A percentile compares a stretch with the other conserved stretches of the same genome.
Conservation (phyloP, 148 eudicot species). For the Diospyros lotus region DNA sequence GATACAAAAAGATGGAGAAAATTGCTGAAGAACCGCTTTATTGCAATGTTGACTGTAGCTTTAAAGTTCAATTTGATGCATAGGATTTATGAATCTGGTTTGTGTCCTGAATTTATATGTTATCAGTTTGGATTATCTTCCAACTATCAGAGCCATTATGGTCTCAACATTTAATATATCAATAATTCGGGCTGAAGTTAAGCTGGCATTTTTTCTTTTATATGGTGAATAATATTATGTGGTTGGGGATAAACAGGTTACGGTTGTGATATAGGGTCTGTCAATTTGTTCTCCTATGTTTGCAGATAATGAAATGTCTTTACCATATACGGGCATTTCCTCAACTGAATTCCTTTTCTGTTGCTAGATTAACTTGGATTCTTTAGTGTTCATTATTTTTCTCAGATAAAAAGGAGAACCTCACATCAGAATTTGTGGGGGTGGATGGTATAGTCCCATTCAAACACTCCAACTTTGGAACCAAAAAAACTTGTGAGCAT, state of each 20-base stretch:
- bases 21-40: background rate
- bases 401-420: background rate
- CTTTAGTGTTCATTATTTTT: background rate
- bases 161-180: background rate
- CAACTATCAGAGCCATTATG: background rate
- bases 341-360: no score
- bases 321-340: no score
- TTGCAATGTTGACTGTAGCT: background rate
- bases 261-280: background rate
- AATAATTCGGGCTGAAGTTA: background rate
- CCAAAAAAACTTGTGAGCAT: background rate
- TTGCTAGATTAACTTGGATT: no score
- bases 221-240: background rate
- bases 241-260: background rate
- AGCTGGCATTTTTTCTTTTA: background rate
- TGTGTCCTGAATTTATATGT: background rate
- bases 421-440: background rate
- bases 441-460: background rate
- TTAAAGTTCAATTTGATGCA: background rate
- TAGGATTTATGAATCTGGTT: background rate
- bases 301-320: no score
- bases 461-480: background rate
- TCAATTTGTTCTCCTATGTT: background rate
- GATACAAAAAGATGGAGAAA: no score
- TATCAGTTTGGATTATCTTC: constrained; percentile 1